phyloP scores from a whole-genome alignment of 208 protist genomes.

The Leishmania mexicana region DNA sequence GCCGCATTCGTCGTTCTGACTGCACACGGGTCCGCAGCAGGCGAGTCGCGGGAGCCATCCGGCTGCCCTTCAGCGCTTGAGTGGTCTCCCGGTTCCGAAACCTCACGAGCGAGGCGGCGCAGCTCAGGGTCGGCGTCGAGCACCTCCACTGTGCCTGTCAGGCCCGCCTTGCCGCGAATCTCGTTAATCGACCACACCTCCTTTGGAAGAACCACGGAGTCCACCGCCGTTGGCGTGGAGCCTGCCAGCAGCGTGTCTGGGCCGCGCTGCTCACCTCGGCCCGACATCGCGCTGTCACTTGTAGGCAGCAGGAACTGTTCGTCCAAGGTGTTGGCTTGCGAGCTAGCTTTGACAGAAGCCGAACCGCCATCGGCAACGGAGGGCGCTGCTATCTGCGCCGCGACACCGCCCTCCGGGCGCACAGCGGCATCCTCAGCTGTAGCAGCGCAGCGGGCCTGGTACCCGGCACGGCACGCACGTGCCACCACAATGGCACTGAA shows the following conservation, averaged over 20 bases:
- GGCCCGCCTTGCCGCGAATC: slow-evolving; percentile 24
- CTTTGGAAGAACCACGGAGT: slow-evolving; percentile 34
- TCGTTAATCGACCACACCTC: slow-evolving; percentile 39
- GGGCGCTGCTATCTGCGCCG: neutral
- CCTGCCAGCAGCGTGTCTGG: neutral
- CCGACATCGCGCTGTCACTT: neutral
- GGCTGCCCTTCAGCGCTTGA: neutral
- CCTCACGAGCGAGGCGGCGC: slow-evolving; percentile 5
- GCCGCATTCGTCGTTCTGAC: neutral
- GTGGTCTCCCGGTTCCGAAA: neutral
- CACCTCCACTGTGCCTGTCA: slow-evolving; percentile 37
- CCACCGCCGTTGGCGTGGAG: neutral
- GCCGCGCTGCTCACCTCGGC: neutral
- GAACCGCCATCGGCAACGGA: neutral
- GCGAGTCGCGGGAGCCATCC: neutral
- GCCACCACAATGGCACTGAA: slow-evolving; percentile 40
- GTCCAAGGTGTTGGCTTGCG: neutral
- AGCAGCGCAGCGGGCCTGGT: slow-evolving; percentile 8
- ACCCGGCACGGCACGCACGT: slow-evolving; percentile 3
- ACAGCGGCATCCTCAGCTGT: neutral
- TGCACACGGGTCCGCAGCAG: neutral
- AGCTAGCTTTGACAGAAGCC: neutral
- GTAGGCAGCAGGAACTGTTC: neutral
- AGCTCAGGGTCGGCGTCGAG: slow-evolving; percentile 32
- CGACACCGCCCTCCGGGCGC: neutral